Conservation (phyloP, 2,329 filamentous ascomycete genomes). For the Diatrype stigma region DNA sequence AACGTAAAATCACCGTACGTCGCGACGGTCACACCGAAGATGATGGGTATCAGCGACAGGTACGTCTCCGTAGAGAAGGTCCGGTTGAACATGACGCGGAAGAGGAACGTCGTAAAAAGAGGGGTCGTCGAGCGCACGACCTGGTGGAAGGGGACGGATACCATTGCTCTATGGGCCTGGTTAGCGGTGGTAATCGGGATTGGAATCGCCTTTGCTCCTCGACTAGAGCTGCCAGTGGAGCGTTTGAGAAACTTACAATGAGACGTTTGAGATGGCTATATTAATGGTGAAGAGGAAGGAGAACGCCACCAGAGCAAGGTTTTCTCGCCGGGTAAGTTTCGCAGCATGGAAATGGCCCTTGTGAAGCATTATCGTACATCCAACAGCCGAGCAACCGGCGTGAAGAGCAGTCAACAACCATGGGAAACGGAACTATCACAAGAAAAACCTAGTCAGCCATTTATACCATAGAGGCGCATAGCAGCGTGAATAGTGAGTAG, state of each 20-base stretch:
- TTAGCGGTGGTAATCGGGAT: no score
- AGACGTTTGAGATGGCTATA: constrained; percentile 61
- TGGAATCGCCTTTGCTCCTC: no score
- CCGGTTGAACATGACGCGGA: constrained; percentile 51
- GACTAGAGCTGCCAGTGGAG: background rate
- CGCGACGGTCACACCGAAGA: constrained; percentile 55
- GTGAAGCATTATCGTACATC: constrained; percentile 49
- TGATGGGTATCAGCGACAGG: constrained; percentile 56
- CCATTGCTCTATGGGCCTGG: constrained; percentile 38
- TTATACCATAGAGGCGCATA: background rate
- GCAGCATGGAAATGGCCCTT: constrained; percentile 50
- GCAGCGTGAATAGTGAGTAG: background rate
- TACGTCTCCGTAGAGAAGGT: constrained; percentile 55
- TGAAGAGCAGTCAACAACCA: constrained; percentile 59
- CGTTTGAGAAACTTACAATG: constrained; percentile 37
- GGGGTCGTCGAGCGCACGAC: constrained; percentile 59
- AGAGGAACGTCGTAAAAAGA: constrained; percentile 59
- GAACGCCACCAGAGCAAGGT: constrained; percentile 53
- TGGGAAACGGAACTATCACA: constrained; percentile 50
- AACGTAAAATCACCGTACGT: constrained; percentile 62
- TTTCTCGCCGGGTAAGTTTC: constrained; percentile 47
- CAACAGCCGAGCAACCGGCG: constrained; percentile 52
- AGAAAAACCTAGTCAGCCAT: constrained; percentile 5
- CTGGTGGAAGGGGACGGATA: constrained; percentile 64
- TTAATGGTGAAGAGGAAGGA: constrained; percentile 60